A percentile compares a stretch with the other conserved stretches of the same genome.
Conservation (phyloP, 202 grass and related monocot species). For the Schoenoplectus triqueter region DNA sequence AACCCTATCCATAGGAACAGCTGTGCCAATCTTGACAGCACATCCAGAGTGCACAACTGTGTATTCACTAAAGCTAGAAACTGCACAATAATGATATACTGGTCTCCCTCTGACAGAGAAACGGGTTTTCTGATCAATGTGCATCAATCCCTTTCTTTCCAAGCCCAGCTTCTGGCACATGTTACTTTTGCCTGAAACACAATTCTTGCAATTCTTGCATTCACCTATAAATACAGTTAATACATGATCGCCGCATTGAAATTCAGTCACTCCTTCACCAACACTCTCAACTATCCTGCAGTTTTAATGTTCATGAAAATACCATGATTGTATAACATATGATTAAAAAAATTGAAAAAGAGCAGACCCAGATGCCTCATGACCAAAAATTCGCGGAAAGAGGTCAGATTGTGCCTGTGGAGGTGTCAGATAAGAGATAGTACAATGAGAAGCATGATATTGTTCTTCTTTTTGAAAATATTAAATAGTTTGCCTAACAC, state of each 20-base stretch:
- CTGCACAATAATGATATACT: conserved; percentile 85
- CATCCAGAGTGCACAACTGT: conserved; percentile 82
- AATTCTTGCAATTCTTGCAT: conserved; percentile 84
- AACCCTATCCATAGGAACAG: conserved; percentile 72
- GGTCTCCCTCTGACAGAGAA: conserved; percentile 67
- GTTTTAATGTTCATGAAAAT: not conserved
- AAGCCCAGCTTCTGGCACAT: conserved; percentile 93
- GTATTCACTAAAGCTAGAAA: conserved; percentile 97
- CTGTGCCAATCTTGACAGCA: conserved; percentile 67
- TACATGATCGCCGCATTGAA: conserved; percentile 61
- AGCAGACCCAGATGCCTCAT: conserved; percentile 89
- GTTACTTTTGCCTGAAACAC: conserved; percentile 81
- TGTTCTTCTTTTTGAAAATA: not conserved
- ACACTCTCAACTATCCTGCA: conserved; percentile 80
- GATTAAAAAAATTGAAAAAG: not conserved
- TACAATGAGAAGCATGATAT: conserved; percentile 16
- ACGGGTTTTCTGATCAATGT: conserved; percentile 79
- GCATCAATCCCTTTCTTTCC: conserved; percentile 90
- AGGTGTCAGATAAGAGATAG: conserved; percentile 30
- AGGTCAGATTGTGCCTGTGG: conserved; percentile 70
- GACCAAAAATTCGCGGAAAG: conserved; percentile 89
- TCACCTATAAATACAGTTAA: conserved; percentile 97
- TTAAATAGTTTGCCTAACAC: not conserved
- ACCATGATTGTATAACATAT: not conserved
- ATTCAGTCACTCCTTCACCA: conserved; percentile 78